Percentiles rank a stretch among this genome's conserved stretches.
phyloP scores from a whole-genome alignment of 1,139 yeast genomes.

The Geotrichum phurueaensis region DNA sequence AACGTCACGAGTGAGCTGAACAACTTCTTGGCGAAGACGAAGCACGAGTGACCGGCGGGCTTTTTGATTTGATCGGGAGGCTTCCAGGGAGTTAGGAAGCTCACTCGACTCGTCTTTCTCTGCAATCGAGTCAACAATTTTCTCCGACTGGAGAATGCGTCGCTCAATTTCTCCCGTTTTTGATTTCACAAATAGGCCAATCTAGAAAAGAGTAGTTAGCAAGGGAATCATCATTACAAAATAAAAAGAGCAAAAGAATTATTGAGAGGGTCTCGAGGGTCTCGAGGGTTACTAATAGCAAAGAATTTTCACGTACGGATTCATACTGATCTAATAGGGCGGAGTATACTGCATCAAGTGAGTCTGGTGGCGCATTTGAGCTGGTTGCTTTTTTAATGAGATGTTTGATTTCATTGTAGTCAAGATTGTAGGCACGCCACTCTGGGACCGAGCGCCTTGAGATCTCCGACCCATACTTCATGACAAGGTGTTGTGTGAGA shows the following conservation, averaged over 20 bases:
- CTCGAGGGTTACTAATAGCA: too few species aligned
- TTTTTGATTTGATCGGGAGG: conserved; percentile 11
- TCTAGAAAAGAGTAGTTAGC: conserved; percentile 15
- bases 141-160: conserved; percentile 39
- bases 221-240: not conserved
- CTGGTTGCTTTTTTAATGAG: conserved; percentile 51
- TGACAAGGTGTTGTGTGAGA: conserved; percentile 26
- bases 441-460: conserved; percentile 74
- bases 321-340: conserved; percentile 48
- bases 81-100: not conserved
- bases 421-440: conserved; percentile 79
- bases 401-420: conserved; percentile 68
- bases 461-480: conserved; percentile 85
- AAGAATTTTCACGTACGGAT: conserved; percentile 32
- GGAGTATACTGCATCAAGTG: conserved; percentile 26
- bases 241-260: not conserved
- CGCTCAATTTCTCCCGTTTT: conserved; percentile 57
- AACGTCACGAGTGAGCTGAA: conserved; percentile 52
- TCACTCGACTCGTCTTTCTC: conserved; percentile 20
- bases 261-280: not conserved
- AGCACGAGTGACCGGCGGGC: conserved; percentile 28
- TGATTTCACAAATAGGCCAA: conserved; percentile 54
- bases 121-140: conserved; percentile 35
- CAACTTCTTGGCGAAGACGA: conserved; percentile 33
- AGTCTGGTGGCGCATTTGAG: conserved; percentile 21